phyloP scores from a whole-genome alignment of 2,329 filamentous ascomycete species.

The Periglandula ipomoeae region DNA sequence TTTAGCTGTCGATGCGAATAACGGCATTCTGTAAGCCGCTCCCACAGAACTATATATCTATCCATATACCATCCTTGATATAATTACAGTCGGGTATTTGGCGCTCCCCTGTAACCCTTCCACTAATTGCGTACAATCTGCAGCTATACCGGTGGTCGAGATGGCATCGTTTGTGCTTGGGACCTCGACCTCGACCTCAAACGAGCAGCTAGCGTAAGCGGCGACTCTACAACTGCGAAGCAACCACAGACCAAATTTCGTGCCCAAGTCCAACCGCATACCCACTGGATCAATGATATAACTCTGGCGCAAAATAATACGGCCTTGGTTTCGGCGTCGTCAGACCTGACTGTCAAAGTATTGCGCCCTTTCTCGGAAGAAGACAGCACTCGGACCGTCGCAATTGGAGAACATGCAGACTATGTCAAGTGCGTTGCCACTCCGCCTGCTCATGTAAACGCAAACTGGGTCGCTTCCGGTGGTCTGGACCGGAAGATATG shows the following conservation, averaged over 20 bases:
- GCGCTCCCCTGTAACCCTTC: too few species aligned
- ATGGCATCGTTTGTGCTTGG: slow-evolving; percentile 95
- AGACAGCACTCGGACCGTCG: slow-evolving; percentile 43
- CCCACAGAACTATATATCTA: too few species aligned
- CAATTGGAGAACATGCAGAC: slow-evolving; percentile 87
- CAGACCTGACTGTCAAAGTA: slow-evolving; percentile 86
- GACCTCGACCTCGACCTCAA: slow-evolving; percentile 67
- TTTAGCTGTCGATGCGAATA: slow-evolving; percentile 73
- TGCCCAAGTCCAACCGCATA: slow-evolving; percentile 64
- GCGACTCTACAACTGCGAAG: slow-evolving; percentile 19
- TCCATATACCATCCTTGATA: too few species aligned
- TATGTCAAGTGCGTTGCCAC: slow-evolving; percentile 93
- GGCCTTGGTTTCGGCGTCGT: slow-evolving; percentile 79
- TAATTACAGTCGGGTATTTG: too few species aligned
- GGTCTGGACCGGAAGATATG: slow-evolving; percentile 87
- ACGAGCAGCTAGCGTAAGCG: slow-evolving; percentile 16
- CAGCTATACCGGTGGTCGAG: slow-evolving; percentile 91
- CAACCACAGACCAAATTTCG: slow-evolving; percentile 47
- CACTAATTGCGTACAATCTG: background rate
- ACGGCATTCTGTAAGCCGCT: slow-evolving; percentile 69
- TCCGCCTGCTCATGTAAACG: slow-evolving; percentile 48
- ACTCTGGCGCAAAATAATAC: slow-evolving; percentile 68
- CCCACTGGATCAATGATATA: slow-evolving; percentile 94
- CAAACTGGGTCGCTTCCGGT: slow-evolving; percentile 86
- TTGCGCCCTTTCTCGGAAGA: slow-evolving; percentile 68